Conservation (phyloP, 805 yeast species). For the Pichia thaimueangensis region DNA sequence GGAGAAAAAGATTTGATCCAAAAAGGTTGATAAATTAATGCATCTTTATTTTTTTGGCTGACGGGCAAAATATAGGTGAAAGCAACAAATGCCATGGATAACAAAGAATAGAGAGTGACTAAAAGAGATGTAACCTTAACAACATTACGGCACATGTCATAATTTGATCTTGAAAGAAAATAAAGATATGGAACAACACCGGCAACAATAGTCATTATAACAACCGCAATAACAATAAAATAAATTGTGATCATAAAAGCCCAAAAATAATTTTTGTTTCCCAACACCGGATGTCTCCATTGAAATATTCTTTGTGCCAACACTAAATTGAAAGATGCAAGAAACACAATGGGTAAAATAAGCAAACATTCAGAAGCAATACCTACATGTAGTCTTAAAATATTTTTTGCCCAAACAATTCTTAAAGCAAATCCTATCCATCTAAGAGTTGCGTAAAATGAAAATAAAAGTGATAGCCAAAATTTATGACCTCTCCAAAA, state of each 20-base stretch:
- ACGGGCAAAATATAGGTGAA: constrained; percentile 52
- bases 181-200: constrained; percentile 55
- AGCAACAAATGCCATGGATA: constrained; percentile 43
- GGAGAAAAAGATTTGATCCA: constrained; percentile 66
- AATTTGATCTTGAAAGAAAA: constrained; percentile 40
- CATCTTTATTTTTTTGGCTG: constrained; percentile 40
- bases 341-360: constrained; percentile 50
- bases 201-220: constrained; percentile 64
- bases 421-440: constrained; percentile 55
- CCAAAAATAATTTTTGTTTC: constrained; percentile 48
- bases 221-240: constrained; percentile 46
- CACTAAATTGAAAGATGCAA: constrained; percentile 55
- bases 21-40: constrained; percentile 62
- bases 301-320: constrained; percentile 69
- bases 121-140: constrained; percentile 46
- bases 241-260: constrained; percentile 44
- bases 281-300: constrained; percentile 72
- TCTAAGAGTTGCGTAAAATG: constrained; percentile 46
- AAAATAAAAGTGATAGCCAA: constrained; percentile 46
- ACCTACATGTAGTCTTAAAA: constrained; percentile 41
- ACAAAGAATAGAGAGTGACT: constrained; percentile 44
- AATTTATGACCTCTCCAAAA: constrained; percentile 53
- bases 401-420: constrained; percentile 51
- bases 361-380: constrained; percentile 51
- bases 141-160: constrained; percentile 47